These are phyloP conservation scores for Puccinia coronata DNA, from an alignment of 1,284 basidiomycete species.

Conservation along the genomic window DNA sequence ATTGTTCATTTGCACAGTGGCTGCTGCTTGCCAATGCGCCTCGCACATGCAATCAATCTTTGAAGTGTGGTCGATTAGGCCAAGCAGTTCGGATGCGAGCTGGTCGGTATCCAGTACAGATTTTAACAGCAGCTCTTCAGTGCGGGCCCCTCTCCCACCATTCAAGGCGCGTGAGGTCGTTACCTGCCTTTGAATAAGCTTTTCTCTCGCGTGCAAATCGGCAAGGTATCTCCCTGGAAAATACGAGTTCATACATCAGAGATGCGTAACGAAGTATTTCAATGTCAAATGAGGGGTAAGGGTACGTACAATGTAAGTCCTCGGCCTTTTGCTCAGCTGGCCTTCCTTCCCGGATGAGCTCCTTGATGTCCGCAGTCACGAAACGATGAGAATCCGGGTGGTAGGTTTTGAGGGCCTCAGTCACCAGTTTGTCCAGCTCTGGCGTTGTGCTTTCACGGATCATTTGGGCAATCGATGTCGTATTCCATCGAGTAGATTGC, in stretches of 20 bases:
- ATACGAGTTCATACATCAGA: neutral
- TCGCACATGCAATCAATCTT: slow-evolving; percentile 31
- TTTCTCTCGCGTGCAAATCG: slow-evolving; percentile 32
- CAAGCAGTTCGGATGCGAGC: slow-evolving; percentile 3
- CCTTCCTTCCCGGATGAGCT: slow-evolving; percentile 17
- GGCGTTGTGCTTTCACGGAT: neutral
- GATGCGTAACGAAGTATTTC: neutral
- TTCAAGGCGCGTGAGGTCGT: slow-evolving; percentile 31
- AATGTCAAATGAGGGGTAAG: neutral
- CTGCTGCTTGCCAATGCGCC: slow-evolving; percentile 43
- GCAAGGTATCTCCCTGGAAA: slow-evolving; percentile 11
- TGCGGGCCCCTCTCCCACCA: slow-evolving; percentile 19
- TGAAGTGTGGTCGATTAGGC: slow-evolving; percentile 8
- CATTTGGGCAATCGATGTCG: slow-evolving; percentile 13
- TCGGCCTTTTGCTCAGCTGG: neutral
- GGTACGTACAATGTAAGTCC: slow-evolving; percentile 30
- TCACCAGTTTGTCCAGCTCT: slow-evolving; percentile 1
- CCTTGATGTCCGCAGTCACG: slow-evolving; percentile 6
- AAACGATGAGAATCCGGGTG: slow-evolving; percentile 36
- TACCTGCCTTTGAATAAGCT: slow-evolving; percentile 16
- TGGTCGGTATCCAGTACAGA: slow-evolving; percentile 25
- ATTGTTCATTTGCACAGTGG: slow-evolving; percentile 30
- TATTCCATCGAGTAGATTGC: neutral
- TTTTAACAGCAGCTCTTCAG: slow-evolving; percentile 33
- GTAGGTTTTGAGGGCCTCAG: slow-evolving; percentile 15